Evolutionary conservation across 768 basidiomycete species (phyloP).

Genomic region (Termitomyces eurrhizus): DNA sequence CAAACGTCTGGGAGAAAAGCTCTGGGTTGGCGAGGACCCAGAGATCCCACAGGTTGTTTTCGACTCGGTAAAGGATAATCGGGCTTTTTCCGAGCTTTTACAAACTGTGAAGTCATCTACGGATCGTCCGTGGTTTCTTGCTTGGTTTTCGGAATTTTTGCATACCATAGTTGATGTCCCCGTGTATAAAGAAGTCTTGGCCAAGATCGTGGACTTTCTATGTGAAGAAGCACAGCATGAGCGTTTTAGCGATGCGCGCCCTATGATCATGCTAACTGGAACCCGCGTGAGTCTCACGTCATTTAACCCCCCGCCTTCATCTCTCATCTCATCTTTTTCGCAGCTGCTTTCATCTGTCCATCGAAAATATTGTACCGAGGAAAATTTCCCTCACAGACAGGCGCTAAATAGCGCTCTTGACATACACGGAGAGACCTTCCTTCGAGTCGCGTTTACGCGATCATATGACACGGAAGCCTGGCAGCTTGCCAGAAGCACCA

Average conservation of each 20-base stretch:
- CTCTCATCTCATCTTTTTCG: not conserved
- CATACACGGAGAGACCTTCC: slow-evolving; percentile 34
- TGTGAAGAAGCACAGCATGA: slow-evolving; percentile 82
- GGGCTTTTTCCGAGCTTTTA: slow-evolving; percentile 45
- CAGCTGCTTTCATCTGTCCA: slow-evolving; percentile 31
- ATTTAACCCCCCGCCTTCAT: not conserved
- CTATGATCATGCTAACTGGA: slow-evolving; percentile 56
- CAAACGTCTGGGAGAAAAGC: slow-evolving; percentile 44
- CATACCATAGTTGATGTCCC: slow-evolving; percentile 46
- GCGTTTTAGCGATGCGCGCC: slow-evolving; percentile 56
- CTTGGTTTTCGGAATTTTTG: slow-evolving; percentile 66
- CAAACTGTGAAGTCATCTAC: slow-evolving; percentile 27
- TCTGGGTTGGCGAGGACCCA: slow-evolving; percentile 71
- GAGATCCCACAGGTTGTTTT: slow-evolving; percentile 79
- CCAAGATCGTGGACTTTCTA: slow-evolving; percentile 67
- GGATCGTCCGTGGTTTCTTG: slow-evolving; percentile 45
- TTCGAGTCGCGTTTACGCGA: slow-evolving; percentile 33
- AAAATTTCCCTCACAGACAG: slow-evolving; percentile 16
- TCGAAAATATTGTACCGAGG: slow-evolving; percentile 18
- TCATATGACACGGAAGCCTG: slow-evolving; percentile 31
- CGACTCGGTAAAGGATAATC: slow-evolving; percentile 81
- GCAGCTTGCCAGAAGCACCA: slow-evolving; percentile 28
- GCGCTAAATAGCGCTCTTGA: slow-evolving; percentile 30
- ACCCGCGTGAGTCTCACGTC: slow-evolving; percentile 50
- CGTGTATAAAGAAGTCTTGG: slow-evolving; percentile 63